These are phyloP conservation scores for Picochlorum sp. DNA, from an alignment of 139 green algal species.

Conservation along the genomic window DNA sequence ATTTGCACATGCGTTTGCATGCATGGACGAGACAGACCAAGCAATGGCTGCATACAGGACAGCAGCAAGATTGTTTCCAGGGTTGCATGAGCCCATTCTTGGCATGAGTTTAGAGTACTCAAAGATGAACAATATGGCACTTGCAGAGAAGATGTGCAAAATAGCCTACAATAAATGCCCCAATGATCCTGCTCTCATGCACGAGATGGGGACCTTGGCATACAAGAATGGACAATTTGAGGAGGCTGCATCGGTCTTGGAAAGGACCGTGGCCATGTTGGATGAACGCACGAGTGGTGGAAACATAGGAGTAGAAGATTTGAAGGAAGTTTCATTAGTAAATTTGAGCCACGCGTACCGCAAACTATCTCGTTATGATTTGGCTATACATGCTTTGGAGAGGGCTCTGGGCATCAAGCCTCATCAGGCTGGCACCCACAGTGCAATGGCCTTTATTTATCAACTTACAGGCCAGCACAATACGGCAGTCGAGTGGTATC, in stretches of 20 bases:
- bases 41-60: constrained; percentile 95
- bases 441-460: constrained; percentile 66
- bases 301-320: constrained; percentile 12
- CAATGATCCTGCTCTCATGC: constrained; percentile 66
- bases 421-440: constrained; percentile 49
- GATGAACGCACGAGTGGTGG: constrained; percentile 37
- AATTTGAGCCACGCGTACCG: constrained; percentile 83
- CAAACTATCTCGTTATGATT: constrained; percentile 51
- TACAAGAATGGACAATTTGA: constrained; percentile 44
- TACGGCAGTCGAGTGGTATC: constrained; percentile 77
- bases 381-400: constrained; percentile 11
- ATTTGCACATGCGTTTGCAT: constrained; percentile 88
- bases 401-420: constrained; percentile 5
- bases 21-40: constrained; percentile 76
- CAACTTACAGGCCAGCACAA: constrained; percentile 60
- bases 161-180: constrained; percentile 64
- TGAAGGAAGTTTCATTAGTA: constrained; percentile 73
- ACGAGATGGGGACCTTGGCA: constrained; percentile 84
- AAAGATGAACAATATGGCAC: constrained; percentile 78
- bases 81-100: constrained; percentile 80
- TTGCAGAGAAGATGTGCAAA: constrained; percentile 61
- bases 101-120: constrained; percentile 82
- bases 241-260: constrained; percentile 1
- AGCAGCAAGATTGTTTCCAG: constrained; percentile 83
- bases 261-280: constrained; percentile 39